These are phyloP conservation scores for Pseudogymnoascus sp. DNA, from an alignment of 2,329 filamentous ascomycete genomes.

Conservation along the genomic window DNA sequence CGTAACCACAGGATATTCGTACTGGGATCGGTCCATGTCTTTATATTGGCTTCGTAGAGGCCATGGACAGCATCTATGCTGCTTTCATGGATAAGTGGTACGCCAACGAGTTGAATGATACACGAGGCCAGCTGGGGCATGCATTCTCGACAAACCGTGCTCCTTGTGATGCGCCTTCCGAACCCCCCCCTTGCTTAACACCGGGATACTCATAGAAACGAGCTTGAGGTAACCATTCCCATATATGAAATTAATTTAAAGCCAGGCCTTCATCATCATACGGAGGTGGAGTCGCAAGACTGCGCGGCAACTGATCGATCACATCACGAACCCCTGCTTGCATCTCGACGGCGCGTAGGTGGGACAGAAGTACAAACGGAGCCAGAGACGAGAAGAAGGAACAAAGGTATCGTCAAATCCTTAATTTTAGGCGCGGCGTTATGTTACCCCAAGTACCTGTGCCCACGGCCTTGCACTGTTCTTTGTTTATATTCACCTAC, in stretches of 20 bases:
- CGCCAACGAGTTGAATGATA: neutral
- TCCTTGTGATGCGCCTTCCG: no score
- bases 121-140: neutral
- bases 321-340: neutral
- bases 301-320: neutral
- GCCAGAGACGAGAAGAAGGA: no score
- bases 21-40: constrained; percentile 26
- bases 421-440: no score
- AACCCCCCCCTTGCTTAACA: neutral
- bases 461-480: neutral
- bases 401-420: no score
- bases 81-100: neutral
- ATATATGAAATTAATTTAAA: neutral
- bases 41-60: constrained; percentile 24
- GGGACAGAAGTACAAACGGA: no score
- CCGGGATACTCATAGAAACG: neutral
- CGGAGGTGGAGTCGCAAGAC: neutral
- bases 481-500: neutral
- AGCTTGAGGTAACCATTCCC: neutral
- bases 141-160: neutral
- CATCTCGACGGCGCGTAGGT: neutral
- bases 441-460: no score
- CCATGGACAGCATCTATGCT: constrained; percentile 33
- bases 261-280: neutral
- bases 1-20: constrained; percentile 25